phyloP scores from a whole-genome alignment of 148 eudicot genomes.

The Silene latifolia region DNA sequence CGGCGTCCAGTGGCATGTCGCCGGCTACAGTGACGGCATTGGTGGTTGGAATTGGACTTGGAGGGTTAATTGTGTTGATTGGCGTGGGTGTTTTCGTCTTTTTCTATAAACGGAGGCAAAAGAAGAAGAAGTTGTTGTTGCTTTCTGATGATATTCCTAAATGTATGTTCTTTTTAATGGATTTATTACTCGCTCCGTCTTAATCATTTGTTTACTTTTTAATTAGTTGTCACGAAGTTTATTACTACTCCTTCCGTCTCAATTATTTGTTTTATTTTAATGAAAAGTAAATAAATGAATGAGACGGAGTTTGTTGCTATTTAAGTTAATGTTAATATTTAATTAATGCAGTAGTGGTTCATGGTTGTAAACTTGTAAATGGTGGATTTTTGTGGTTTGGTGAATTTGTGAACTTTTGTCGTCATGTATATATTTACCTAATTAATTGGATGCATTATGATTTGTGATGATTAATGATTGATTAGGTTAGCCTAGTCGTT shows the following conservation, averaged over 20 bases:
- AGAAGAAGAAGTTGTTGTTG: conserved; percentile 1
- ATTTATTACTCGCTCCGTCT: not conserved
- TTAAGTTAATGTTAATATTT: no score
- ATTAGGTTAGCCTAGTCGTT: no score
- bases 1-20: conserved; percentile 29
- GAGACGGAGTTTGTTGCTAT: not conserved
- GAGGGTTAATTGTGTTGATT: conserved; percentile 54
- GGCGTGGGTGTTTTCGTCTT: conserved; percentile 47
- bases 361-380: no score
- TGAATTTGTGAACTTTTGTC: no score
- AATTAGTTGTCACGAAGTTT: no score
- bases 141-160: conserved; percentile 13
- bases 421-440: no score
- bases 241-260: no score
- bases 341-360: no score
- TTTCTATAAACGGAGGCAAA: conserved; percentile 46
- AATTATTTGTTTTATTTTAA: not conserved
- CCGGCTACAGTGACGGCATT: conserved; percentile 42
- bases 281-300: no score
- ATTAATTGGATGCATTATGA: no score
- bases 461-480: no score
- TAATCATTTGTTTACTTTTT: not conserved
- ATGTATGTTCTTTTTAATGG: conserved; percentile 7
- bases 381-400: no score
- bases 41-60: conserved; percentile 62